phyloP scores from a whole-genome alignment of 116 monocot genomes.

The Cymodocea nodosa region DNA sequence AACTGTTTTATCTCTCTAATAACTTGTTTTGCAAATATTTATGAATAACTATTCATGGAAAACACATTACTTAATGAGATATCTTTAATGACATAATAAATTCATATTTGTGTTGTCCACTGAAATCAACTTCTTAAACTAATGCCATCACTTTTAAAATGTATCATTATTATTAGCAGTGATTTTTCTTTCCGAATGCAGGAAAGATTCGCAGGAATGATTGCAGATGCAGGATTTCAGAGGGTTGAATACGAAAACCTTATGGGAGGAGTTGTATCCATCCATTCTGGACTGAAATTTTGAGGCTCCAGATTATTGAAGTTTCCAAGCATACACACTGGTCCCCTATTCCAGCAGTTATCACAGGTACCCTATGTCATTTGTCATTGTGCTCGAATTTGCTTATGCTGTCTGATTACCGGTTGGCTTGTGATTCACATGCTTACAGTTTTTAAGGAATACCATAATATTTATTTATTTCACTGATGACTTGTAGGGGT shows the following conservation, averaged over 20 bases:
- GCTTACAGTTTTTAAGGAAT: too few species aligned
- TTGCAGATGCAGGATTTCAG: conserved; percentile 68
- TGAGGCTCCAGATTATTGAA: conserved; percentile 11
- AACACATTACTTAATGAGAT: too few species aligned
- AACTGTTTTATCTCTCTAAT: too few species aligned
- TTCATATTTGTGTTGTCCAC: too few species aligned
- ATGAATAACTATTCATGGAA: too few species aligned
- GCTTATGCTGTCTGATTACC: background rate
- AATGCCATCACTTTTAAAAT: too few species aligned
- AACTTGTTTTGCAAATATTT: too few species aligned
- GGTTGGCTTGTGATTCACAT: background rate
- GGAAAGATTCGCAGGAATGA: conserved; percentile 83
- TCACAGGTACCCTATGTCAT: background rate
- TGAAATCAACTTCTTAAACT: too few species aligned
- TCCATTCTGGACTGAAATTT: conserved; percentile 83
- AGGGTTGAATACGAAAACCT: conserved; percentile 91
- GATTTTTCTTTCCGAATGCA: conserved; percentile 10
- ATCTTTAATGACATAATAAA: too few species aligned
- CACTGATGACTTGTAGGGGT: too few species aligned
- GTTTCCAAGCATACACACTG: background rate
- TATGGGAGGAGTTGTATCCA: conserved; percentile 80
- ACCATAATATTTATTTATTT: too few species aligned
- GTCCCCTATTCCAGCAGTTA: background rate
- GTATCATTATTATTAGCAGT: too few species aligned
- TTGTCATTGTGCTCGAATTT: background rate